Percentiles rank a stretch among this genome's conserved stretches.
Evolutionary conservation across 176 grass and related monocot species (phyloP).

Genomic region (barley (Hordeum vulgare)): MorexV3_pseudomolecules_assembly NC_058522.1:513006937-513007436

Average conservation of each 20-base stretch:
- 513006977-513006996: neutral
- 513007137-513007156: neutral
- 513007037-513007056: neutral
- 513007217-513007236: neutral
- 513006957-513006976: too few species aligned
- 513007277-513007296: neutral
- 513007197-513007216: conserved; percentile 1
- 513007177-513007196: neutral
- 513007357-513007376: neutral
- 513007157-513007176: neutral
- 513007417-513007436: neutral
- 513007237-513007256: neutral
- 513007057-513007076: neutral
- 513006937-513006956: neutral
- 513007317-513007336: neutral
- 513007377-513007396: neutral
- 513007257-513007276: neutral
- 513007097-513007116: neutral
- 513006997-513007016: neutral
- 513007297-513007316: neutral
- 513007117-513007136: neutral
- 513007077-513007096: neutral
- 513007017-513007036: neutral
- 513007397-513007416: neutral
- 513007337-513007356: neutral